Evolutionary conservation across 2,329 filamentous ascomycete genomes (phyloP), one percentile per base, ranked within the genome.

Genomic region (Sporothrix mexicana): DNA sequence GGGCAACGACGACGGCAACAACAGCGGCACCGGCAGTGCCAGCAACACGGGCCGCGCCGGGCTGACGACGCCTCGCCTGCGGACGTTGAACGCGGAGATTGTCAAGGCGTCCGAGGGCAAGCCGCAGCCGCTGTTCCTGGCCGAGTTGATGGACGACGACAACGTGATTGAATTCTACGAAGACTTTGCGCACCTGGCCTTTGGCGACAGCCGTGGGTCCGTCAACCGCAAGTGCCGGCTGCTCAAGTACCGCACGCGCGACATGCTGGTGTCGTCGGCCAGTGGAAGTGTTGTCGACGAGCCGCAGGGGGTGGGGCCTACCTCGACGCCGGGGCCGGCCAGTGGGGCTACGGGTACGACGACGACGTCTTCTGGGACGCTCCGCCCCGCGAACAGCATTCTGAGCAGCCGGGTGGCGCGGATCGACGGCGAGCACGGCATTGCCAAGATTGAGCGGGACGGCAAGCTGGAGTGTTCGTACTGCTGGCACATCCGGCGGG

Each of bases 401-500:
- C 82, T 89, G 71, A 90, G 88, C 78, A 88, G 83, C 77, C 83
- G 88, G 53, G 88, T 90, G 47, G 88, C 87, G 1, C 86, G 86
- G 74, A 91, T 91, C 77, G 89, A 90, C 77, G 90, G 91, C 71
- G 91, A 94, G 81, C 88, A 92, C 75, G 94, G 93, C 10, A 95
- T 97, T 82, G 92, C 92, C 71, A 89, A 90, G 78, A 87, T 97
- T 15, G 93, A 93, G 79, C 92, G 90, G 79, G 94, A 97, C 78
- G 95, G 95, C 71, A 95, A 96, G 82, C 92, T 98, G 73, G 93
- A 97, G 80, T 98, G 95, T 84, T 94, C 93, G 78, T 97, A 97
- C 83, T 97, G 93, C 84, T 98, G 95, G 95, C 95, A 93, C 75
- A 95, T 98, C 75, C 97, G 97, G 84, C 88, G 95, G 75, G 96